A percentile compares a stretch with the other conserved stretches of the same genome.
These are phyloP conservation scores for Paratinospora sagittata DNA, from an alignment of 164 flowering plant species.

Conservation along the genomic window DNA sequence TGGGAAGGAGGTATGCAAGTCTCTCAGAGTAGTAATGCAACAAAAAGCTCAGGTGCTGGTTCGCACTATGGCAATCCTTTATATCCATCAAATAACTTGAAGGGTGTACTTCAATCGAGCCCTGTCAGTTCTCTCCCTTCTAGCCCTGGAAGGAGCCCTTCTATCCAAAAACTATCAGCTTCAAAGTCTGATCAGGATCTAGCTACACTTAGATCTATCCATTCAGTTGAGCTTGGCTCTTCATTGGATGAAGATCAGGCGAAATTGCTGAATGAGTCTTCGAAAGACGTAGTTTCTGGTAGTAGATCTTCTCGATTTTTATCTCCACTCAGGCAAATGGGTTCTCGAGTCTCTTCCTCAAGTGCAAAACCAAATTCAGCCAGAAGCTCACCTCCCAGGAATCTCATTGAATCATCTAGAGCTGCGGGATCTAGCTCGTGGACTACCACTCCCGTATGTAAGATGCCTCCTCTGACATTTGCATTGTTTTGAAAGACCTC, in stretches of 20 bases:
- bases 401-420: constrained; percentile 28
- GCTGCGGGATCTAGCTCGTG: constrained; percentile 38
- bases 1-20: constrained; percentile 54
- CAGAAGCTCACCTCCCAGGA: constrained; percentile 34
- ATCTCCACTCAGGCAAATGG: constrained; percentile 45
- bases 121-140: constrained; percentile 47
- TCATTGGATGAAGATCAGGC: constrained; percentile 60
- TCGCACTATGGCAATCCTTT: constrained; percentile 31
- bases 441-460: constrained; percentile 55
- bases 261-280: constrained; percentile 39
- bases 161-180: constrained; percentile 45
- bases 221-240: constrained; percentile 45
- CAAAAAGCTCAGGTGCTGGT: constrained; percentile 31
- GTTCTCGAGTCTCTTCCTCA: constrained; percentile 30
- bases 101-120: constrained; percentile 47
- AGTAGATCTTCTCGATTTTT: constrained; percentile 39
- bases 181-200: constrained; percentile 94
- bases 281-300: constrained; percentile 40
- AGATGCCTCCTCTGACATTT: constrained; percentile 29
- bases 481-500: constrained; percentile 7
- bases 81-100: constrained; percentile 44
- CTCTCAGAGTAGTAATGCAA: constrained; percentile 31
- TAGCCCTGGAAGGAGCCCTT: constrained; percentile 38
- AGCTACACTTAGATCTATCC: constrained; percentile 67
- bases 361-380: constrained; percentile 35